These are phyloP conservation scores for Yamadazyma blattariae DNA, from an alignment of 1,139 yeast species.

Conservation along the genomic window DNA sequence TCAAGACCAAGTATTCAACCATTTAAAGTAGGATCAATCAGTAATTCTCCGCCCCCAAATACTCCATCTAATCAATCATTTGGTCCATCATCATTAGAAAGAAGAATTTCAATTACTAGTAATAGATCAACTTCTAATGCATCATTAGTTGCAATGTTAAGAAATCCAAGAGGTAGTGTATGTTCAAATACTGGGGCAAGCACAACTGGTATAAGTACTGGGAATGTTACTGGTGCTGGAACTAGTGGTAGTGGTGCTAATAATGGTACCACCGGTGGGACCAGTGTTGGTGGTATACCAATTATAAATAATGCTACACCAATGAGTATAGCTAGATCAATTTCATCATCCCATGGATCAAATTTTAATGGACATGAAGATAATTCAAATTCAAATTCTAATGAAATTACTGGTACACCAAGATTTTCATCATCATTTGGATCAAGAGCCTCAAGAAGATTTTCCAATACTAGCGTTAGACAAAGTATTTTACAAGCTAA, in stretches of 20 bases:
- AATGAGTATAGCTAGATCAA: conserved; percentile 33
- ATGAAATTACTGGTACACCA: conserved; percentile 33
- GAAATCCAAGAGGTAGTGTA: conserved; percentile 44
- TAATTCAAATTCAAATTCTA: no score
- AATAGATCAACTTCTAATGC: conserved; percentile 54
- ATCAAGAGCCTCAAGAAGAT: conserved; percentile 46
- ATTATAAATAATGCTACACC: conserved; percentile 16
- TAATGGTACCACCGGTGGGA: conserved; percentile 13
- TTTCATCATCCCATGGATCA: conserved; percentile 43
- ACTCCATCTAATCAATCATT: conserved; percentile 19
- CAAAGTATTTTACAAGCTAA: conserved; percentile 27
- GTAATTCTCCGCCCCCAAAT: conserved; percentile 41
- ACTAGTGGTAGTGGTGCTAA: background rate
- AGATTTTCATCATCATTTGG: conserved; percentile 58
- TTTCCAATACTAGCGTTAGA: conserved; percentile 35
- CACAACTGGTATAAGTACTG: conserved; percentile 4
- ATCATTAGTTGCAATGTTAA: conserved; percentile 50
- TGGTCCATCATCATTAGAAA: conserved; percentile 32
- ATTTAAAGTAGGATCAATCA: conserved; percentile 60
- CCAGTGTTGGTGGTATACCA: conserved; percentile 17
- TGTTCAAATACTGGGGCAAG: conserved; percentile 28
- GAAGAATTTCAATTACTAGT: conserved; percentile 44
- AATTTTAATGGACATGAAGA: conserved; percentile 17
- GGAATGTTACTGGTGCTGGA: background rate
- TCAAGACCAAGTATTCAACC: conserved; percentile 48